phyloP scores from a whole-genome alignment of 345 rosid species.

The Citrus glauca region DNA sequence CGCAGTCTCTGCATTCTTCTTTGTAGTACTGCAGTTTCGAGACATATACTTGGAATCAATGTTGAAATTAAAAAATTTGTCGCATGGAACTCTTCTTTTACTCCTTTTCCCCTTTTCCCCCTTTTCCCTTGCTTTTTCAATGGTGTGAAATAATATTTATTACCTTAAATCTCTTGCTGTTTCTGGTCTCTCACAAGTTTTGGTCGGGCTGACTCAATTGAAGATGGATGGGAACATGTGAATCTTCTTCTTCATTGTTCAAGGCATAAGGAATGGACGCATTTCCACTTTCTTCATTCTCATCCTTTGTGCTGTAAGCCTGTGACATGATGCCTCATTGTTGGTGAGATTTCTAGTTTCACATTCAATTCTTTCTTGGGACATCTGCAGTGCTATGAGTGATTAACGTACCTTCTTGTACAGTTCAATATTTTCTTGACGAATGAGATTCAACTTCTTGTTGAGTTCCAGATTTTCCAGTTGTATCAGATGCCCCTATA shows the following conservation, averaged over 20 bases:
- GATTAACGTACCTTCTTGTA: constrained; percentile 26
- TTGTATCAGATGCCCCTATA: constrained; percentile 32
- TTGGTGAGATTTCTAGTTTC: neutral
- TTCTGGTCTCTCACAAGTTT: constrained; percentile 24
- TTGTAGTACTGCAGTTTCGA: constrained; percentile 12
- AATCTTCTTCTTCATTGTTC: constrained; percentile 26
- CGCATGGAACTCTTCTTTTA: neutral
- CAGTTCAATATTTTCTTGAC: constrained; percentile 38
- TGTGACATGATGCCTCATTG: constrained; percentile 22
- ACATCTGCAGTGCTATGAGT: neutral
- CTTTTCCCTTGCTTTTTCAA: neutral
- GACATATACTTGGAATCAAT: neutral
- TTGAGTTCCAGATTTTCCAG: constrained; percentile 39
- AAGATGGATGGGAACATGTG: constrained; percentile 39
- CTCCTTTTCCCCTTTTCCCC: neutral
- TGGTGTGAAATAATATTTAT: neutral
- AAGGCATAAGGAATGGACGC: constrained; percentile 21
- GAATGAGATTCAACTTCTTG: constrained; percentile 34
- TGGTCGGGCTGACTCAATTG: constrained; percentile 51
- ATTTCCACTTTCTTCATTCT: constrained; percentile 25
- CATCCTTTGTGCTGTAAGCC: constrained; percentile 37
- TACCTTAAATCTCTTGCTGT: constrained; percentile 24
- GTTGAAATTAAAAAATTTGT: neutral
- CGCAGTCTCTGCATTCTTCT: constrained; percentile 7
- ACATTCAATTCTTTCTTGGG: neutral